These are phyloP conservation scores for Tolypocladium tundrense DNA, from an alignment of 2,329 filamentous ascomycete species.

Conservation along the genomic window DNA sequence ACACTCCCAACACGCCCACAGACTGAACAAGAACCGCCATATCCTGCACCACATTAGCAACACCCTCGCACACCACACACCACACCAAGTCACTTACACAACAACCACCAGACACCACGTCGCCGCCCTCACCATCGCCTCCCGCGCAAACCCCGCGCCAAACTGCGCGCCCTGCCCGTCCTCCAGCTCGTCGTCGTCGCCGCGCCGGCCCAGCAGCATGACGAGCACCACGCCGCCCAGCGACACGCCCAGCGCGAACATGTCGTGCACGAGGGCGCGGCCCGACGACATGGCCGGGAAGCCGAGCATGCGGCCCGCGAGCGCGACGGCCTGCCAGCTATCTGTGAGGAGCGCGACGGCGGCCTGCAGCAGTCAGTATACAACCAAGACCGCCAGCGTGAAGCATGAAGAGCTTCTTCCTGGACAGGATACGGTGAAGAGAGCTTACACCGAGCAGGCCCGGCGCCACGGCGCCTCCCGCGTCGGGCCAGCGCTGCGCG, in stretches of 20 bases:
- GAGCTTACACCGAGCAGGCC: conserved; percentile 21
- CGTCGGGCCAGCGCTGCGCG: conserved; percentile 19
- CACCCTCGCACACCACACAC: background rate
- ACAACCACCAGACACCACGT: background rate
- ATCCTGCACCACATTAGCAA: background rate
- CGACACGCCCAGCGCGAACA: conserved; percentile 20
- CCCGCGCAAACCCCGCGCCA: background rate
- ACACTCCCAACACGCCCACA: background rate
- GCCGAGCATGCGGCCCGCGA: conserved; percentile 14
- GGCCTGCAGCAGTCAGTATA: background rate
- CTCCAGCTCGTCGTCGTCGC: background rate
- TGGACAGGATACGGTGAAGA: too few species aligned
- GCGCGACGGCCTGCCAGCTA: conserved; percentile 24
- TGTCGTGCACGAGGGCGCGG: conserved; percentile 20
- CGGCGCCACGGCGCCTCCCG: conserved; percentile 17
- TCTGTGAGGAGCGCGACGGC: conserved; percentile 24
- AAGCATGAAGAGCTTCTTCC: too few species aligned
- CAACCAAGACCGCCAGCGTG: too few species aligned
- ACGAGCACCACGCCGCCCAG: conserved; percentile 24
- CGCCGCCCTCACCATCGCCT: background rate
- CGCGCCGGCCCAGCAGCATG: conserved; percentile 12
- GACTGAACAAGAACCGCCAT: background rate
- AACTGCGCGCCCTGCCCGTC: background rate
- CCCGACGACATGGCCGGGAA: conserved; percentile 16
- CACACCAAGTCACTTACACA: background rate